Evolutionary conservation across 306 rosid species (phyloP).

Genomic region (Trifolium pratense): DNA sequence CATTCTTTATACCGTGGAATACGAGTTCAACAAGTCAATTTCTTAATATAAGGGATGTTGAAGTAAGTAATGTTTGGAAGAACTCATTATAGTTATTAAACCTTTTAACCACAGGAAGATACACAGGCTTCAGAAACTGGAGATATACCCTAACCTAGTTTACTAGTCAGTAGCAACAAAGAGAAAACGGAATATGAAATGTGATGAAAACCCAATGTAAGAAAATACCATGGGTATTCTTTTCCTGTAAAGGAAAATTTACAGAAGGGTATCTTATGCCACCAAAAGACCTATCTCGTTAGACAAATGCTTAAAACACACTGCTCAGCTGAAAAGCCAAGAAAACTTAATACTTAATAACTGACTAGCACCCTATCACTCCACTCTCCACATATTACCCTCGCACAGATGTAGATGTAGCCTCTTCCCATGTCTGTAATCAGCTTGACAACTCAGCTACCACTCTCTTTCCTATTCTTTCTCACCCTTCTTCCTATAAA

Average conservation of each 20-base stretch:
- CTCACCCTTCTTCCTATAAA: neutral
- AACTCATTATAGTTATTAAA: slow-evolving; percentile 1
- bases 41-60: slow-evolving; percentile 4
- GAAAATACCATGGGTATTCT: slow-evolving; percentile 1
- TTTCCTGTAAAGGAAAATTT: too few relatives aligned
- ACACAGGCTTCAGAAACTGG: neutral
- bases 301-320: slow-evolving; percentile 3
- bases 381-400: slow-evolving; percentile 1
- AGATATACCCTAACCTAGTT: slow-evolving; percentile 7
- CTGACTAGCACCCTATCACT: neutral
- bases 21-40: slow-evolving; percentile 2
- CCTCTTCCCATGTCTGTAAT: neutral
- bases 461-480: neutral
- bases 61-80: neutral
- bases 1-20: slow-evolving; percentile 2
- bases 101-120: slow-evolving; percentile 7
- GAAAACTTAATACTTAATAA: neutral
- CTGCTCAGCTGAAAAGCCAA: slow-evolving; percentile 7
- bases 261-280: too few relatives aligned
- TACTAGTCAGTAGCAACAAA: neutral
- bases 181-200: slow-evolving; percentile 15
- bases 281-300: neutral
- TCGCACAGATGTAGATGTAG: neutral
- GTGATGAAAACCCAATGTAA: neutral
- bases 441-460: neutral